These are phyloP conservation scores for Tulasnella calospora DNA, from an alignment of 768 basidiomycete species.

Conservation along the genomic window DNA sequence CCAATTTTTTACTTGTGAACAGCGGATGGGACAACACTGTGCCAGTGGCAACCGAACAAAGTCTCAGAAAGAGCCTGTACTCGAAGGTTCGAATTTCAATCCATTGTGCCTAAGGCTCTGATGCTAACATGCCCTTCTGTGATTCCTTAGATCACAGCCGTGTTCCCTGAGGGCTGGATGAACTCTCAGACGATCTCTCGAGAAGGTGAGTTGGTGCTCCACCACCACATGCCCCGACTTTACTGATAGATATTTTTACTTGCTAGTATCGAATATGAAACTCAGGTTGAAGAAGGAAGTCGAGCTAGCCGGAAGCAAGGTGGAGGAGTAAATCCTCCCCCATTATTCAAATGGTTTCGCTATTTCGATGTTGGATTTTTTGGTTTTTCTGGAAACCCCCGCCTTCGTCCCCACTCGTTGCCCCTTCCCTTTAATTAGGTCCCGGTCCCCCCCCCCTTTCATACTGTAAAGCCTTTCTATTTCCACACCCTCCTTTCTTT, in stretches of 20 bases:
- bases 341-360: not conserved
- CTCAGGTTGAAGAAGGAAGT: constrained; percentile 24
- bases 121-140: not conserved
- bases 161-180: constrained; percentile 81
- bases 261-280: constrained; percentile 20
- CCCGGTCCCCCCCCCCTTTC: not conserved
- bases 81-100: constrained; percentile 51
- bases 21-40: constrained; percentile 27
- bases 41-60: constrained; percentile 67
- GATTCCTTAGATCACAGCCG: constrained; percentile 59
- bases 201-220: constrained; percentile 55
- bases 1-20: not conserved
- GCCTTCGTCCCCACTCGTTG: not conserved
- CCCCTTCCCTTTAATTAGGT: not conserved
- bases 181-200: constrained; percentile 80
- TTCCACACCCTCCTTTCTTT: not conserved
- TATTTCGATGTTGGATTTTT: not conserved
- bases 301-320: not conserved
- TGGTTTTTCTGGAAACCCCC: not conserved
- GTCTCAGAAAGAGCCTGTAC: constrained; percentile 71
- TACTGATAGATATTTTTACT: not conserved
- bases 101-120: not conserved
- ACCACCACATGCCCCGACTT: not conserved
- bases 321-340: not conserved
- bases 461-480: not conserved